Evolutionary conservation across 768 basidiomycete genomes (phyloP), one percentile per base, ranked within the genome.

Genomic region (Psilocybe subaeruginosa): DNA sequence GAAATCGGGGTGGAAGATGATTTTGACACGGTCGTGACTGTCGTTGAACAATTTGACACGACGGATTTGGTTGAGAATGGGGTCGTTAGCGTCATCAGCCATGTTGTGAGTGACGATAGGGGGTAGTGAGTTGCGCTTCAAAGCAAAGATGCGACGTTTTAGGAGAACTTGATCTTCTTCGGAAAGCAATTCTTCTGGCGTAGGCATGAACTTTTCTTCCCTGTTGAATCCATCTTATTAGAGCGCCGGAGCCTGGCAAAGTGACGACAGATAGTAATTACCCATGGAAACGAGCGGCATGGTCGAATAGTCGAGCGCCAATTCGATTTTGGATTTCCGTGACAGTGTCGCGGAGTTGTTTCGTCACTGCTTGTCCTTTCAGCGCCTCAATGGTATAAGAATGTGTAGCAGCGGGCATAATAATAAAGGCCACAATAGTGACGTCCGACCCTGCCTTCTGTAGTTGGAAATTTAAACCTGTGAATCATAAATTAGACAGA

Each of bases 71-170:
- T 90, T 97, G 50, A 99, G 77, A 65, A 99, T 93, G 5, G 97
- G 97, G 71, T 99, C 97, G 68, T 77, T 89, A 33, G 85, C 78
- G 72, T 99, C 97, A 72, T 99, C 97, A 23, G 84, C 86, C 97
- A 99, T 99, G 77, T 99, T 99, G 79, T 99, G 97, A 14, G 97
- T 99, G n/a, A 90, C 91, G 46, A 99, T 85, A 1, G 97, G 93
- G 0, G 97, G 97, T n/a, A 95, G 85, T 9, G 92, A 88, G 77
- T 93, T 93, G 64, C 97, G 88, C 76, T 95, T 97, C 60, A 99
- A 85, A 5, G 97, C 97, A 71, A 97, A 97, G 63, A 96, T 97
- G 59, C 97, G 90, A 3, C 97, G 89, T 77, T 99, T 99, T 67
- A 99, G 84, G 16, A 95, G 81, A 16, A 99, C 89, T 73, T 93